phyloP scores from a whole-genome alignment of 441 rosid genomes.

The Omphalea diandra region DNA sequence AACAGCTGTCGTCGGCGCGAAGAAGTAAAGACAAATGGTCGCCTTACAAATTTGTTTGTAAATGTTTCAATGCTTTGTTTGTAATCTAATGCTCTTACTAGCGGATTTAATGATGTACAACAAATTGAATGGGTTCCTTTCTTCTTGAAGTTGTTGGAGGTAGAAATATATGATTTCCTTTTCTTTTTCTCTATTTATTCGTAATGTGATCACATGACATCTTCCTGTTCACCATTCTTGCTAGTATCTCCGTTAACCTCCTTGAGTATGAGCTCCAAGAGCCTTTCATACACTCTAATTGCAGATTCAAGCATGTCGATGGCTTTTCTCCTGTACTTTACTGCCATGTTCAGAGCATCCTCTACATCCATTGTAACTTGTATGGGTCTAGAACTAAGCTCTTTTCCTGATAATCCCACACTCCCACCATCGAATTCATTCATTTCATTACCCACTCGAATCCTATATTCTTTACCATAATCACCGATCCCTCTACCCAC shows the following conservation, averaged over 20 bases:
- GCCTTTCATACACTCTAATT: slow-evolving; percentile 37
- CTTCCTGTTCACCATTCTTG: slow-evolving; percentile 3
- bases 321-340: slow-evolving; percentile 33
- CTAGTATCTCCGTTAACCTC: slow-evolving; percentile 28
- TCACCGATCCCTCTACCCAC: slow-evolving; percentile 27
- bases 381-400: slow-evolving; percentile 18
- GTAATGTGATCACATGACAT: slow-evolving; percentile 15
- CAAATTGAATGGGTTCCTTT: too few species aligned
- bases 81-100: too few species aligned
- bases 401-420: slow-evolving; percentile 15
- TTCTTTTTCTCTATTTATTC: not conserved
- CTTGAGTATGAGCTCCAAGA: slow-evolving; percentile 40
- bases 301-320: slow-evolving; percentile 46
- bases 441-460: too few species aligned
- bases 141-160: not conserved
- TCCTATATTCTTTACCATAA: not conserved
- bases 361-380: slow-evolving; percentile 26
- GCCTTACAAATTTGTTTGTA: too few species aligned
- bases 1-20: too few species aligned
- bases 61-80: too few species aligned
- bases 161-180: not conserved
- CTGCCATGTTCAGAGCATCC: slow-evolving; percentile 23
- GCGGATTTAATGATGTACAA: too few species aligned
- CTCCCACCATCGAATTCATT: not conserved
- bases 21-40: too few species aligned